Percentiles rank a stretch among this genome's conserved stretches.
These are phyloP conservation scores for Tanacetum coccineum DNA, from an alignment of 129 eudicot genomes.

Conservation along the genomic window DNA sequence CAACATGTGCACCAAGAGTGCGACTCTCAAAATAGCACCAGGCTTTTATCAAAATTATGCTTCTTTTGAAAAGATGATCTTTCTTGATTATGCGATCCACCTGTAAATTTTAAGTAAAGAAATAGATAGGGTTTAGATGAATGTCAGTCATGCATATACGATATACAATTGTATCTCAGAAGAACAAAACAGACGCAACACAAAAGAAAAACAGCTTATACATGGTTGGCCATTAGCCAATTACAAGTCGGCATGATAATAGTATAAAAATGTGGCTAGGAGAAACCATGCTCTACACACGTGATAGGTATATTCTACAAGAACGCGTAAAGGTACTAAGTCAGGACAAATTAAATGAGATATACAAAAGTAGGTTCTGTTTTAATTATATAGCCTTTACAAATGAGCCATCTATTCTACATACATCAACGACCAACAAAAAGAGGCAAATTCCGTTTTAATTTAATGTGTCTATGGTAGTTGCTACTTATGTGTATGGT, in stretches of 20 bases:
- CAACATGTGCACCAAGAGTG: conserved; percentile 93
- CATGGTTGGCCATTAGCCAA: background rate
- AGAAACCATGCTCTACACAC: too few species aligned
- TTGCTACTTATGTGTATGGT: too few species aligned
- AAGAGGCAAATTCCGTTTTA: too few species aligned
- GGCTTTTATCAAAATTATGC: conserved; percentile 84
- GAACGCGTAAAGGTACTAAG: too few species aligned
- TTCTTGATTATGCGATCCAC: conserved; percentile 74
- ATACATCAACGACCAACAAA: too few species aligned
- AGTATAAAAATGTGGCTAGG: too few species aligned
- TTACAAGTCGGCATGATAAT: background rate
- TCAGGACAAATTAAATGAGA: too few species aligned
- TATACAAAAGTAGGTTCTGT: too few species aligned
- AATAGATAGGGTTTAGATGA: background rate
- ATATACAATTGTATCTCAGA: background rate
- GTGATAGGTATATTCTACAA: too few species aligned
- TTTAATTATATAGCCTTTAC: too few species aligned
- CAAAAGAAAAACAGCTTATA: background rate
- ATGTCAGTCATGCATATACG: background rate
- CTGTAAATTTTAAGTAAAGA: conserved; percentile 33
- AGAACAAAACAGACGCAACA: background rate
- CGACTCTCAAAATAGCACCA: conserved; percentile 98
- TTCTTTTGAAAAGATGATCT: conserved; percentile 84
- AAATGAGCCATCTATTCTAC: too few species aligned
- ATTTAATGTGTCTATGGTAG: too few species aligned